Evolutionary conservation across 2,329 filamentous ascomycete species (phyloP).

Genomic region (Cadophora luteo-olivacea): DNA sequence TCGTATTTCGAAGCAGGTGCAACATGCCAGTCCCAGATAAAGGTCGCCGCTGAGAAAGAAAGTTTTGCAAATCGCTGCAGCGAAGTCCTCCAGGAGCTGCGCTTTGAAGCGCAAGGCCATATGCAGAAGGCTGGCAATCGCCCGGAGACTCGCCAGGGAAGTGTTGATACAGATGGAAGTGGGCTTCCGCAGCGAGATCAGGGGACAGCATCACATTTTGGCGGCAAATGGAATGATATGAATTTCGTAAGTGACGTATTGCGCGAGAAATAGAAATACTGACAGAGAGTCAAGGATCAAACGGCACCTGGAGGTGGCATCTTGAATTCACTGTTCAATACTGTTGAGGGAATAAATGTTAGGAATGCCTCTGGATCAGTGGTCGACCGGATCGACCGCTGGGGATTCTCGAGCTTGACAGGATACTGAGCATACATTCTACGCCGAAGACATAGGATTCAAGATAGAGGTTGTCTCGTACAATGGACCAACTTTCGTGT

Average conservation of each 20-base stretch:
- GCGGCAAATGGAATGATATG: constrained; percentile 26
- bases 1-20: constrained; percentile 29
- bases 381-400: constrained; percentile 28
- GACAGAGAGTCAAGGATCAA: constrained; percentile 13
- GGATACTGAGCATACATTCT: constrained; percentile 14
- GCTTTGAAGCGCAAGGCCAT: constrained; percentile 23
- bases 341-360: constrained; percentile 19
- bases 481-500: no score
- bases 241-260: constrained; percentile 21
- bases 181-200: constrained; percentile 3
- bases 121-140: constrained; percentile 10
- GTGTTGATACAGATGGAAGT: constrained; percentile 4
- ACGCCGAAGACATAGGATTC: no score
- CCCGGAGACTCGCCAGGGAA: not conserved
- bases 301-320: constrained; percentile 21
- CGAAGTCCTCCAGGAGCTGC: constrained; percentile 21
- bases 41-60: constrained; percentile 46
- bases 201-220: constrained; percentile 16
- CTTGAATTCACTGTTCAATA: constrained; percentile 23
- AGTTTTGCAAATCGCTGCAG: constrained; percentile 38
- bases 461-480: no score
- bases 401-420: constrained; percentile 30
- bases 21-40: constrained; percentile 44
- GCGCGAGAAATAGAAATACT: not conserved
- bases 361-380: constrained; percentile 18